A percentile compares a stretch with the other conserved stretches of the same genome.
phyloP scores from a whole-genome alignment of 495 filamentous ascomycete species.

The Penicillium canescens region DNA sequence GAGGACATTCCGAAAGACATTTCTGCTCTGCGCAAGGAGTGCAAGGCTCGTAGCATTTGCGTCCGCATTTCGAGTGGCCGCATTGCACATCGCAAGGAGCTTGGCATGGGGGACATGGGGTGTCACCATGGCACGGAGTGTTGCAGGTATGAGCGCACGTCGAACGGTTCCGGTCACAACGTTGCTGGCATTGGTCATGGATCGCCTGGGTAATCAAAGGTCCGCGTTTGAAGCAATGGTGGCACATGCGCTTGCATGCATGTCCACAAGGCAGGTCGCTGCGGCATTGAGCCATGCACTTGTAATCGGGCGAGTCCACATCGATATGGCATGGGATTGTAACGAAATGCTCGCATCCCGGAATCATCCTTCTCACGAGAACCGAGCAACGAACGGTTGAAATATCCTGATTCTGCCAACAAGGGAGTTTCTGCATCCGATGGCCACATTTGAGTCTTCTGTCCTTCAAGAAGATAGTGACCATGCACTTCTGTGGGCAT shows the following conservation, averaged over 20 bases:
- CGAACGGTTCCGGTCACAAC: slow-evolving; percentile 54
- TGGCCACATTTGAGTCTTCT: slow-evolving; percentile 64
- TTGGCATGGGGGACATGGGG: slow-evolving; percentile 54
- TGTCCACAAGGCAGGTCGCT: slow-evolving; percentile 59
- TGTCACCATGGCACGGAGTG: slow-evolving; percentile 52
- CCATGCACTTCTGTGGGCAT: slow-evolving; percentile 51
- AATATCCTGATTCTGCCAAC: slow-evolving; percentile 50
- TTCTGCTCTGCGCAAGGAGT: slow-evolving; percentile 58
- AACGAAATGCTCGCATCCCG: slow-evolving; percentile 55
- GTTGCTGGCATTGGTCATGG: slow-evolving; percentile 52
- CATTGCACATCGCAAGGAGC: slow-evolving; percentile 61
- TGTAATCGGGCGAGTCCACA: slow-evolving; percentile 30
- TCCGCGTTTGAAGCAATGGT: slow-evolving; percentile 40
- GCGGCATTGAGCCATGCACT: slow-evolving; percentile 51
- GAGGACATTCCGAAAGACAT: slow-evolving; percentile 59
- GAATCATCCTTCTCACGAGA: slow-evolving; percentile 43
- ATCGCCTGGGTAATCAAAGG: slow-evolving; percentile 25
- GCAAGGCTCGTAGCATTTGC: slow-evolving; percentile 64
- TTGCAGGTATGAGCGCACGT: slow-evolving; percentile 62
- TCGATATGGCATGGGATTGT: slow-evolving; percentile 51
- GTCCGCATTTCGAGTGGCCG: slow-evolving; percentile 59
- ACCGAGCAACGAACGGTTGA: slow-evolving; percentile 36
- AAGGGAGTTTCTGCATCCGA: slow-evolving; percentile 42
- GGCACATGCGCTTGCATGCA: slow-evolving; percentile 53
- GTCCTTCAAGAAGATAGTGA: slow-evolving; percentile 33